Evolutionary conservation across 2,329 filamentous ascomycete species (phyloP).

Genomic region (Ramichloridium luteum): DNA sequence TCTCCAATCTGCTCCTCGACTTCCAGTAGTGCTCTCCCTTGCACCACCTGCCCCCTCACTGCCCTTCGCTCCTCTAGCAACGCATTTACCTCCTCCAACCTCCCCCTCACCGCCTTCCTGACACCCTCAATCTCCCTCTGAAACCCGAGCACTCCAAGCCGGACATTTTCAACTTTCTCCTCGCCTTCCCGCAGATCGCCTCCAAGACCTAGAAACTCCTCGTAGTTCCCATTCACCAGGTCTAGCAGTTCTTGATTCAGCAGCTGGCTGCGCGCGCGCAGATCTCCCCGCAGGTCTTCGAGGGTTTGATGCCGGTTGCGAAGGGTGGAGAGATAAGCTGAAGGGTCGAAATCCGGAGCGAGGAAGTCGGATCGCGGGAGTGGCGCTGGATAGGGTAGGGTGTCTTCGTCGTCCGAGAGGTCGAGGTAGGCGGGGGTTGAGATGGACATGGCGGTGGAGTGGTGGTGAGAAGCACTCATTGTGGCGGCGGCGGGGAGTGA

Average conservation of each 20-base stretch:
- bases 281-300: slow-evolving; percentile 77
- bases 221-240: slow-evolving; percentile 90
- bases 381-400: slow-evolving; percentile 77
- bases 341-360: slow-evolving; percentile 61
- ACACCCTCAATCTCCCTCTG: slow-evolving; percentile 68
- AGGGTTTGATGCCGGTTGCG: slow-evolving; percentile 87
- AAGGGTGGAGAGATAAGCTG: slow-evolving; percentile 69
- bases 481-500: not conserved
- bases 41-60: slow-evolving; percentile 52
- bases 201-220: slow-evolving; percentile 76
- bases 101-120: slow-evolving; percentile 49
- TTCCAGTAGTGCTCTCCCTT: slow-evolving; percentile 52
- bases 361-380: slow-evolving; percentile 77
- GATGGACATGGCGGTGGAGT: not conserved
- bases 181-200: slow-evolving; percentile 74
- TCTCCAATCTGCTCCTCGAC: slow-evolving; percentile 50
- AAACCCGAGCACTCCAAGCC: slow-evolving; percentile 78
- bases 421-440: slow-evolving; percentile 28
- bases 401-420: slow-evolving; percentile 49
- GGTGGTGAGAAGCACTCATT: not conserved
- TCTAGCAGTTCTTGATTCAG: slow-evolving; percentile 82
- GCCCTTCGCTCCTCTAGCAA: slow-evolving; percentile 54
- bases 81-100: slow-evolving; percentile 49
- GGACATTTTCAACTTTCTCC: slow-evolving; percentile 79
- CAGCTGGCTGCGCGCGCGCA: slow-evolving; percentile 65